Evolutionary conservation across 495 filamentous ascomycete species (phyloP), one percentile per base, ranked within the genome.

Genomic region (Podospora australis): DNA sequence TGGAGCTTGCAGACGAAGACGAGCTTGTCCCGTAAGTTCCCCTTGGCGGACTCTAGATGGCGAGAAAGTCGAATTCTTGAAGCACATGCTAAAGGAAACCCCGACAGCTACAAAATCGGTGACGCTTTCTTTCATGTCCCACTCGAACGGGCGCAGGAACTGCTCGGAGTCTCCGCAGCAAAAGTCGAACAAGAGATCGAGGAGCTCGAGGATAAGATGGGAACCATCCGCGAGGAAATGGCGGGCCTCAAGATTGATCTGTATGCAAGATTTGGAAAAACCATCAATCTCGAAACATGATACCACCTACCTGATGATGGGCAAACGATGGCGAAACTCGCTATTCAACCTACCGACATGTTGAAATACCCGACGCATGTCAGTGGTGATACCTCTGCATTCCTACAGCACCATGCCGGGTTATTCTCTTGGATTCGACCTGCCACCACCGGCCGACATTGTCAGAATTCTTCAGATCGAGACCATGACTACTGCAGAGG

Each of bases 1-100:
- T 98, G 13, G 92, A 97, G 67, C 79, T 98, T 6, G 90, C 87
- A 21, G 92, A 97, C 69, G 94, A 98, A 58, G 92, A 97, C 49
- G 90, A 95, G 22, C 77, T 84, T 50, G 78, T 98, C 9, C 90
- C 88, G 91, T 96, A 74, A 68, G 72, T 50, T 13, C 24, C 24
- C 30, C 36, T 19, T 17, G 8, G 26, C 26, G 3, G n/a, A n/a
- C n/a, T n/a, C n/a, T n/a, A n/a, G n/a, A n/a, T n/a, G n/a, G n/a
- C n/a, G n/a, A n/a, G n/a, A n/a, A n/a, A n/a, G n/a, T n/a, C n/a
- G n/a, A n/a, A 17, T 26, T 22, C 9, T 14, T 19, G 11, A 39
- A 14, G 6, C 44, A 50, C 9, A 16, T 19, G 25, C 56, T 49
- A 53, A 70, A 21, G 8, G 1, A 23, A 63, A 44, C 21, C 42